Conservation (phyloP, 2,329 filamentous ascomycete species). For the Colletotrichum sansevieriae region DNA sequence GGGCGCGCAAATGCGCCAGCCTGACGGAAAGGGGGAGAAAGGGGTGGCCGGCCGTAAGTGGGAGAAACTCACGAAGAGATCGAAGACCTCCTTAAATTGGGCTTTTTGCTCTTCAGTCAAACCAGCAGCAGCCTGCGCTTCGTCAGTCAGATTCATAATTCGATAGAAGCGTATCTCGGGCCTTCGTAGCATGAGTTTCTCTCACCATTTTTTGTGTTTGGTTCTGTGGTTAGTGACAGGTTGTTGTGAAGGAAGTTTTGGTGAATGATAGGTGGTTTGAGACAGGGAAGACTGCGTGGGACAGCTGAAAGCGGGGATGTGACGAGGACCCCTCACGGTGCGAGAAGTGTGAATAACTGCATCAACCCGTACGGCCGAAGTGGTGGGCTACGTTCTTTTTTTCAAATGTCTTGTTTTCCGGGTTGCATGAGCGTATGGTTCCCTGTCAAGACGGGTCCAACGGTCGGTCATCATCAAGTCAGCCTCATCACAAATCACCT, state of each 20-base stretch:
- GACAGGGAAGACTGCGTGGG: conserved; percentile 40
- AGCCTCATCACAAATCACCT: conserved; percentile 25
- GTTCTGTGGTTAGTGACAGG: conserved; percentile 16
- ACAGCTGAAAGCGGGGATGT: conserved; percentile 42
- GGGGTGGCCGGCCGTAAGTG: background rate
- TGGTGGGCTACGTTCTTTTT: conserved; percentile 7
- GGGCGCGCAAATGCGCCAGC: conserved; percentile 10
- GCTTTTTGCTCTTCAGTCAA: conserved; percentile 99
- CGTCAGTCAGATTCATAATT: background rate
- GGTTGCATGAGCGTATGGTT: conserved; percentile 19
- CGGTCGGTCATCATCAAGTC: conserved; percentile 15
- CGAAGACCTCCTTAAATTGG: conserved; percentile 99
- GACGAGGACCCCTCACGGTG: conserved; percentile 36
- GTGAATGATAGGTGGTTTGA: conserved; percentile 37
- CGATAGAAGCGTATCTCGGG: background rate
- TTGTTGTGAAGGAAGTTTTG: conserved; percentile 39
- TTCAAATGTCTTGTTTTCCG: background rate
- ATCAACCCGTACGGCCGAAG: conserved; percentile 24
- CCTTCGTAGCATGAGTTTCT: background rate
- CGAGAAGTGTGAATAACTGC: background rate
- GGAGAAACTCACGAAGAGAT: conserved; percentile 87
- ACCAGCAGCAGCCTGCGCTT: conserved; percentile 29
- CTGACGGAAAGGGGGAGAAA: conserved; percentile 26
- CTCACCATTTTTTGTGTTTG: conserved; percentile 34
- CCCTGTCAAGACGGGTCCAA: conserved; percentile 13